phyloP scores from a whole-genome alignment of 2,329 filamentous ascomycete genomes.

The Chrysoporthe deuterocubensis region DNA sequence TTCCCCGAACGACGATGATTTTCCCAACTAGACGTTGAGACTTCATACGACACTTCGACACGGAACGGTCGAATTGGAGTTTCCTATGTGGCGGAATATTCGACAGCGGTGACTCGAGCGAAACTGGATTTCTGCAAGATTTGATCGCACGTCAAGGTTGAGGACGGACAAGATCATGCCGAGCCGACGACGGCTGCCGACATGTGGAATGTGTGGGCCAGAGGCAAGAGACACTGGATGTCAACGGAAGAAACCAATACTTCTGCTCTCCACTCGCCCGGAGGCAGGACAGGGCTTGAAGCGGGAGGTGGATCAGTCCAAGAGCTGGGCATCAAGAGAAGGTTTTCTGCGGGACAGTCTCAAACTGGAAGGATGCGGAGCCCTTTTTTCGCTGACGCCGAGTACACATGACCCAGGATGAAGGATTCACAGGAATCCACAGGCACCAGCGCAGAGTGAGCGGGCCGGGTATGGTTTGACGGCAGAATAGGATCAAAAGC shows the following conservation, averaged over 20 bases:
- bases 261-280: conserved; percentile 29
- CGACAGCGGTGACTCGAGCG: conserved; percentile 27
- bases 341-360: conserved; percentile 40
- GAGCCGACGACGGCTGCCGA: conserved; percentile 38
- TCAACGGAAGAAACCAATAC: conserved; percentile 40
- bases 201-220: conserved; percentile 45
- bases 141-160: conserved; percentile 24
- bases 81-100: conserved; percentile 29
- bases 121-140: conserved; percentile 32
- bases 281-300: conserved; percentile 31
- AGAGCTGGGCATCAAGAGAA: conserved; percentile 36
- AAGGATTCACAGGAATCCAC: not conserved
- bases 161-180: conserved; percentile 36
- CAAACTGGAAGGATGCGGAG: conserved; percentile 30
- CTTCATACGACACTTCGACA: conserved; percentile 29
- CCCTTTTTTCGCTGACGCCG: conserved; percentile 21
- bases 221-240: conserved; percentile 48
- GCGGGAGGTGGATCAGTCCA: conserved; percentile 35
- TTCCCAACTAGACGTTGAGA: conserved; percentile 31
- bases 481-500: not conserved
- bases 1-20: conserved; percentile 37
- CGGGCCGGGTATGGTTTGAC: not conserved
- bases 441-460: not conserved
- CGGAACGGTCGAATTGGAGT: conserved; percentile 21
- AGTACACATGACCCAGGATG: conserved; percentile 11